Base-by-base conservation (phyloP, 768 basidiomycete genomes). In the Antrodiella citrinella region DNA sequence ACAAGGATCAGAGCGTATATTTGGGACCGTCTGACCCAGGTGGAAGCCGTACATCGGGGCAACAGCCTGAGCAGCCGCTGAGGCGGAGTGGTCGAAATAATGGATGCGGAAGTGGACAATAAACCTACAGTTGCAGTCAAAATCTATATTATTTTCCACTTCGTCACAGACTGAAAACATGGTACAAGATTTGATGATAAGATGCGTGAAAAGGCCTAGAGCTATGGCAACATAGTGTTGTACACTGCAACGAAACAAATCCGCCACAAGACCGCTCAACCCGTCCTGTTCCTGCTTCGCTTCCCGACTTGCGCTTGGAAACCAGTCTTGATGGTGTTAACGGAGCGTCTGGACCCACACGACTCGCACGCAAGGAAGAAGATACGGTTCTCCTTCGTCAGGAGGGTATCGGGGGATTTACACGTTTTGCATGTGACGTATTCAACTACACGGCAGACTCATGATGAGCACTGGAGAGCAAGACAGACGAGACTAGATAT, bases 381-480 rank as follows among this genome's bases (percentile, higher is more conserved):
- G 65, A 99, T 91, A 70, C 96, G 90, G 68, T 96, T 96, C 72
- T 98, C 94, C 69, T 98, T 99, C 23, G 87, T 85, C 30, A 99
- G 80, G 18, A 96, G 80, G 2, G 96, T 99, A 67, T 99, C 96
- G 42, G 91, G 91, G 1, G 95, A 97, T 72, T 97, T 99, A 78
- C 96, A 99, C 38, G 94, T 98, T 70, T 96, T 95, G 81, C 96
- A 99, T 35, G 94, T 94, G 53, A 97, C 95, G 69, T 97, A 98
- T 72, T 97, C 94, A 54, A 95, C 94, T 95, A 57, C 11, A 53
- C 5, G 21, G 7, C 41, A 18, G 41, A 43, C 40, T 35, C 19
- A 25, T n/a, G 25, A 26, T 46, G 18, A 39, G 20, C 40, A 40
- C 15, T 15, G 15, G 39, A 41, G 21, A 22, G 25, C 18, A 4